Conservation (phyloP, 371 early-diverging fungal genomes). For the Circinella umbellata region DNA sequence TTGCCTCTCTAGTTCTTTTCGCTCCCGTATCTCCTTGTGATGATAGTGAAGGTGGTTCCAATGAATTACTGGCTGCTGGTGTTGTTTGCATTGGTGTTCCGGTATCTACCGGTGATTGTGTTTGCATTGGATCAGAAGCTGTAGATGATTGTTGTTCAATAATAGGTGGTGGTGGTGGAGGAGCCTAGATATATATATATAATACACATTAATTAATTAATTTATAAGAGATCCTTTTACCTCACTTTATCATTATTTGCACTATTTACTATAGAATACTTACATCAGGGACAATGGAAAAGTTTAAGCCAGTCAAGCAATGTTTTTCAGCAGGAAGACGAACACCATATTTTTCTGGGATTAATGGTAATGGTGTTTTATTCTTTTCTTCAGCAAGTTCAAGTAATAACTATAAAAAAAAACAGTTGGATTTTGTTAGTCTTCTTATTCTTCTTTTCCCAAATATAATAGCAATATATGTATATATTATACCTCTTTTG, state of each 20-base stretch:
- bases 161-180: slow-evolving; percentile 40
- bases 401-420: slow-evolving; percentile 65
- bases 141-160: slow-evolving; percentile 20
- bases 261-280: slow-evolving; percentile 1
- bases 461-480: not conserved
- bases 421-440: not conserved
- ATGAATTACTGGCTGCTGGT: slow-evolving; percentile 2
- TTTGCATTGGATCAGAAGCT: slow-evolving; percentile 5
- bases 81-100: slow-evolving; percentile 8
- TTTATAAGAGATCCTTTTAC: too few relatives aligned
- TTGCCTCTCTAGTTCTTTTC: slow-evolving; percentile 42
- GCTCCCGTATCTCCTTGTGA: not conserved
- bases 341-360: slow-evolving; percentile 90
- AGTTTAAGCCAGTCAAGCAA: slow-evolving; percentile 88
- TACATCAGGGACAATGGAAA: slow-evolving; percentile 88
- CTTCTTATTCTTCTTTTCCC: not conserved
- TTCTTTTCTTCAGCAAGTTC: slow-evolving; percentile 91
- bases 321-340: slow-evolving; percentile 93
- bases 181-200: slow-evolving; percentile 28
- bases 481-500: slow-evolving; percentile 72
- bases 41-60: slow-evolving; percentile 4
- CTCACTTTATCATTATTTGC: too few relatives aligned
- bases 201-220: too few relatives aligned
- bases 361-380: slow-evolving; percentile 83
- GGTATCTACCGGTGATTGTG: slow-evolving; percentile 8